Evolutionary conservation across 495 filamentous ascomycete genomes (phyloP).

Genomic region (Daldinia vernicosa): DNA sequence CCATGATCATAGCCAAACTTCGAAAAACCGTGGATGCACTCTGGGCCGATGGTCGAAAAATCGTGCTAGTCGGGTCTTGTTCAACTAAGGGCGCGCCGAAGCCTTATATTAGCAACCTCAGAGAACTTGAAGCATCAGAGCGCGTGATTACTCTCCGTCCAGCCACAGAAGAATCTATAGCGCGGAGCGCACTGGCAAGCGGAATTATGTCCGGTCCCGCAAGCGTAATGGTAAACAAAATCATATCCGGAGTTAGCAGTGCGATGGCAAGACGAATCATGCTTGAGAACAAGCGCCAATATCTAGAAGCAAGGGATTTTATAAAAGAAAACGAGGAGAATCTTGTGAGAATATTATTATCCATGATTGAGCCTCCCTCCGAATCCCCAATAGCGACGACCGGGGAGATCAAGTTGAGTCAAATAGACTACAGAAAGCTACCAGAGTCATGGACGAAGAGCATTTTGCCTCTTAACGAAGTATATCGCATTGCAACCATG

Average conservation of each 20-base stretch:
- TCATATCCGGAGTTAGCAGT: not conserved
- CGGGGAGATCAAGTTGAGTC: constrained; percentile 16
- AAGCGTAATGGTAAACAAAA: not conserved
- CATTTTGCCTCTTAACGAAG: constrained; percentile 41
- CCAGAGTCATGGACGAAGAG: constrained; percentile 25
- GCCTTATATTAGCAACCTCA: constrained; percentile 44
- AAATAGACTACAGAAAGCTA: constrained; percentile 13
- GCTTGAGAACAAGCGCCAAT: not conserved
- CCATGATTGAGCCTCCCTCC: constrained; percentile 31
- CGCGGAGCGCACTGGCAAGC: not conserved
- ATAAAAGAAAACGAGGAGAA: constrained; percentile 53
- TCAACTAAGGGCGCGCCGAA: constrained; percentile 46
- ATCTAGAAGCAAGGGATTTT: constrained; percentile 45
- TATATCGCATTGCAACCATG: constrained; percentile 69
- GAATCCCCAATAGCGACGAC: constrained; percentile 10
- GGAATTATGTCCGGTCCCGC: not conserved
- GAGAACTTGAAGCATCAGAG: constrained; percentile 43
- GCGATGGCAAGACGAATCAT: not conserved
- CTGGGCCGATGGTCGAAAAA: constrained; percentile 71
- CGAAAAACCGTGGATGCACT: constrained; percentile 74
- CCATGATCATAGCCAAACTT: constrained; percentile 69
- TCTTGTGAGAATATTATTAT: constrained; percentile 51
- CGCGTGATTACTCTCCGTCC: constrained; percentile 17
- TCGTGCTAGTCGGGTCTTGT: constrained; percentile 79
- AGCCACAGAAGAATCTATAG: not conserved